These are phyloP conservation scores for Immersiella caudata DNA, from an alignment of 495 filamentous ascomycete genomes.

Conservation along the genomic window DNA sequence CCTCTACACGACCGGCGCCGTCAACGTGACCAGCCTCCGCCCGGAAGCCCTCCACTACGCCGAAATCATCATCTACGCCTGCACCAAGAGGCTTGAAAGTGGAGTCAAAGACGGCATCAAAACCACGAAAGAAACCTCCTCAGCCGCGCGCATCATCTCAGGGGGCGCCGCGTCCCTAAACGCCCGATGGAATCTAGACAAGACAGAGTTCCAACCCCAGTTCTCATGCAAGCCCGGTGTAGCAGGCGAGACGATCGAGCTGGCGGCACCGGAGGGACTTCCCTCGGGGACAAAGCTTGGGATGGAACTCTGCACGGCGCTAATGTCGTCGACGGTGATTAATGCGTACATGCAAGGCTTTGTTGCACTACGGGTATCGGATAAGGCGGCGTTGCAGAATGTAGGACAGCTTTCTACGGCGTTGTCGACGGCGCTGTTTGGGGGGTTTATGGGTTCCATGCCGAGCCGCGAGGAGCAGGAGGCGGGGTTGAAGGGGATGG, in stretches of 20 bases:
- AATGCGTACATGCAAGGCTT: constrained; percentile 7
- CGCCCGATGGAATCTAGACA: background rate
- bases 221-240: constrained; percentile 6
- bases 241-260: background rate
- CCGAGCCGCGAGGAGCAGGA: background rate
- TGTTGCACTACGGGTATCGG: background rate
- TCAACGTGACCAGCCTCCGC: background rate
- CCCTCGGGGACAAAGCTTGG: background rate
- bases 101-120: background rate
- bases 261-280: background rate
- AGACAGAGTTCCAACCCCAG: background rate
- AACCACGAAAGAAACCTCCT: background rate
- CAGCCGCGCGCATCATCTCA: background rate
- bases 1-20: constrained; percentile 2
- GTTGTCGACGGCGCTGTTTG: constrained; percentile 12
- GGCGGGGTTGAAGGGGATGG: constrained; percentile 2
- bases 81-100: background rate
- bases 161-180: background rate
- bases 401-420: background rate
- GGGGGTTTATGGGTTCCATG: constrained; percentile 4
- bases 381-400: background rate
- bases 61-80: constrained; percentile 8
- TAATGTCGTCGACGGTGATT: constrained; percentile 2
- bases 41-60: background rate
- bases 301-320: constrained; percentile 7